Evolutionary conservation across 345 rosid genomes (phyloP).

Genomic region (Murraya paniculata): DNA sequence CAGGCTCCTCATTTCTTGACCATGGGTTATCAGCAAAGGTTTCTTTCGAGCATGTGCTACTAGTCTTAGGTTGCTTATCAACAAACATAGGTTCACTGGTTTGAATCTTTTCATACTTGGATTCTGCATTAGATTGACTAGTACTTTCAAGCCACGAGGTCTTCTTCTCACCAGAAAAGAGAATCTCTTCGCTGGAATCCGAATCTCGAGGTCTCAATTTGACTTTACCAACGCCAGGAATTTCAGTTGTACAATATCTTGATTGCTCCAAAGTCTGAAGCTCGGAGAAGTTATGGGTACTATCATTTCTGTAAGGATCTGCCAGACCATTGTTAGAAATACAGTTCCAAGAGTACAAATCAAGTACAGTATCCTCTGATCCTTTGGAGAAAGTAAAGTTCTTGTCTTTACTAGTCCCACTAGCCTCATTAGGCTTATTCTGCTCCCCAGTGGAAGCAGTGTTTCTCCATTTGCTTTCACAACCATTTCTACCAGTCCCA

Average conservation of each 20-base stretch:
- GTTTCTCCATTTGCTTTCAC: conserved; percentile 58
- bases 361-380: conserved; percentile 48
- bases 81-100: conserved; percentile 42
- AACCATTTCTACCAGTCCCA: conserved; percentile 59
- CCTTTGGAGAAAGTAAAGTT: conserved; percentile 53
- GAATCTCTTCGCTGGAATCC: conserved; percentile 46
- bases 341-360: conserved; percentile 56
- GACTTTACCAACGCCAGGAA: conserved; percentile 39
- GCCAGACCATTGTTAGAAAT: conserved; percentile 43
- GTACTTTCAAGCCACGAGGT: conserved; percentile 56
- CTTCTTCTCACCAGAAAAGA: conserved; percentile 51
- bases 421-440: conserved; percentile 38
- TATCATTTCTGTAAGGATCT: conserved; percentile 39
- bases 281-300: conserved; percentile 30
- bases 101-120: conserved; percentile 30
- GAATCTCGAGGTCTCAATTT: conserved; percentile 30
- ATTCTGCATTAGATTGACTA: conserved; percentile 43
- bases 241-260: conserved; percentile 25
- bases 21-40: conserved; percentile 40
- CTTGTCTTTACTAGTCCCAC: conserved; percentile 32
- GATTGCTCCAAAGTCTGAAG: conserved; percentile 39
- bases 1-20: conserved; percentile 45
- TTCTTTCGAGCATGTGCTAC: conserved; percentile 32
- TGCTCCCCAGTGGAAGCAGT: conserved; percentile 44
- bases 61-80: conserved; percentile 38